Evolutionary conservation across 192 early-diverging fungal genomes (phyloP), one percentile per base, ranked within the genome.

Genomic region (Gaertneriomyces sp.): DNA sequence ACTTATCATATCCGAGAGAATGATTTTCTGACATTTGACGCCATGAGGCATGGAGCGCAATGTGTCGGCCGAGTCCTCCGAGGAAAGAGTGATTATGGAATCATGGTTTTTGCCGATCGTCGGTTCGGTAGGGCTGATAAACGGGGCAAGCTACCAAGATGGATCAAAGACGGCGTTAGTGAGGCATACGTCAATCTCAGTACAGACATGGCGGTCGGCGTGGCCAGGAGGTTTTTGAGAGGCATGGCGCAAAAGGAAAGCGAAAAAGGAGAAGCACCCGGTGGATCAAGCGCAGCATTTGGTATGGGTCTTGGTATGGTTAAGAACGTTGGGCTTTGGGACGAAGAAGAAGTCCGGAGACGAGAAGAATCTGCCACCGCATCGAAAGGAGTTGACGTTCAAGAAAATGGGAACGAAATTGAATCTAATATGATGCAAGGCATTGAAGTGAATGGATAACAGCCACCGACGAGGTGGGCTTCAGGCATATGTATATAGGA

Each of bases 21-120:
- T 71, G 98, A 99, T 70, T 99, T 98, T 75, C 72, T 99, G 67
- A 96, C 98, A 0, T 99, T 99, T 78, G 98, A 99, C 64, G 98
- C 98, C 0, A 88, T 99, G 76, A 87, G 98, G 5, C 98, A 99
- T 78, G 98, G 95, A 61, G 95, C 98, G 11, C 98, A 99, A 79
- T 99, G 98, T 76, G 90, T 99, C 16, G 98, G 98, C 19, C 85
- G 98, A 53, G 98, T 98, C 43, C 60, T 99, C 66, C 82, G 98
- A 44, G 98, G 98, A 63, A 99, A 99, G 70, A 93, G 89, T 0
- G 98, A 99, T 76, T 99, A 99, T 65, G 98, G 98, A 17, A 72
- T 99, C 50, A 99, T 99, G 98, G 87, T 99, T 42, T 91, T 99
- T 84, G 95, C 95, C 2, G 98, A 99, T 66, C 60, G 89, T 79